Conservation (phyloP, 2,329 filamentous ascomycete genomes). For the Colletotrichum somersetense region DNA sequence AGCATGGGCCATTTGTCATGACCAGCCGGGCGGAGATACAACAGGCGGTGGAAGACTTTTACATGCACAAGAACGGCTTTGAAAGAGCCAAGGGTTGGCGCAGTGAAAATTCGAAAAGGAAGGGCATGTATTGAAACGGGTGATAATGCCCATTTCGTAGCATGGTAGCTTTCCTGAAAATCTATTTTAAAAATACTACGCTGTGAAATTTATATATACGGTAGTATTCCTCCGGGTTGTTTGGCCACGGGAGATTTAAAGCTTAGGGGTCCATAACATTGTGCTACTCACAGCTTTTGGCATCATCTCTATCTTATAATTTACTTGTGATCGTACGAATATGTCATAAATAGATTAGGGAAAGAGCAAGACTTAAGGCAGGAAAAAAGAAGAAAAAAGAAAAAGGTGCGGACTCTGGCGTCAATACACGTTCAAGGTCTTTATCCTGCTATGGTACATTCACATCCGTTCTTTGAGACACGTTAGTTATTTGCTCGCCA, state of each 20-base stretch:
- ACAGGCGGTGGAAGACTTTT: constrained; percentile 81
- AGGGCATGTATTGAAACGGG: neutral
- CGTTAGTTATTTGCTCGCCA: neutral
- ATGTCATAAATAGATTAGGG: neutral
- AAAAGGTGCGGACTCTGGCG: neutral
- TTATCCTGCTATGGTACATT: neutral
- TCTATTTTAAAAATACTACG: neutral
- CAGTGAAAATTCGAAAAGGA: constrained; percentile 69
- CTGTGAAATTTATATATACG: neutral
- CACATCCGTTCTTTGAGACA: neutral
- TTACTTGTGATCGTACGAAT: neutral
- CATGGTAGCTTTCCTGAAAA: neutral
- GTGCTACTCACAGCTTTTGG: neutral
- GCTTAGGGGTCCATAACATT: neutral
- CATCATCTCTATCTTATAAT: neutral
- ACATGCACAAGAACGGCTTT: constrained; percentile 80
- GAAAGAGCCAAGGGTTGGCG: constrained; percentile 83
- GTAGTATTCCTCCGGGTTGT: neutral
- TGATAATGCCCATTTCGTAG: too few relatives aligned
- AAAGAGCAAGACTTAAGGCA: neutral
- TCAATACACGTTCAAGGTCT: neutral
- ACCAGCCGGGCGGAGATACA: constrained; percentile 78
- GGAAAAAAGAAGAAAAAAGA: neutral
- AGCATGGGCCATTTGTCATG: constrained; percentile 87
- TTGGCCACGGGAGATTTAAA: neutral